Percentiles rank a stretch among this genome's conserved stretches.
Conservation (phyloP, 495 filamentous ascomycete species). For the Penicillium dipodomyicola region DNA sequence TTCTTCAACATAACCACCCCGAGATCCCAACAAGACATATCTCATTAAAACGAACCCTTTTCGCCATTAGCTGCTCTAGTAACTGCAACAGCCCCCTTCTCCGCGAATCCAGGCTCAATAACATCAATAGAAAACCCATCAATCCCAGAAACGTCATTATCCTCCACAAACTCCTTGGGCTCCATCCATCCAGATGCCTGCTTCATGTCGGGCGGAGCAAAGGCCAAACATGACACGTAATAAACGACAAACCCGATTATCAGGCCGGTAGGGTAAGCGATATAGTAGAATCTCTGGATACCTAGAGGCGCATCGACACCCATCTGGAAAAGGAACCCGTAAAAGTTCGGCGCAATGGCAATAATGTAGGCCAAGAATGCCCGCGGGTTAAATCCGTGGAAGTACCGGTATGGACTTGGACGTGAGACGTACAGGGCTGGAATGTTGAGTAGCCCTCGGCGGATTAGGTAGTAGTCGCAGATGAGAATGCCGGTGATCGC, state of each 20-base stretch:
- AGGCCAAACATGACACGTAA: constrained; percentile 17
- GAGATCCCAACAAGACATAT: not conserved
- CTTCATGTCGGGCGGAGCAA: constrained; percentile 20
- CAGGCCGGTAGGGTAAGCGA: constrained; percentile 35
- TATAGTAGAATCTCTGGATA: constrained; percentile 34
- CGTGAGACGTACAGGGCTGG: constrained; percentile 28
- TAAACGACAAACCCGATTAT: constrained; percentile 30
- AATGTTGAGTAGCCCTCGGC: constrained; percentile 28
- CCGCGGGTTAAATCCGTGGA: constrained; percentile 26
- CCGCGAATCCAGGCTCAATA: not conserved
- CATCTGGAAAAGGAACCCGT: constrained; percentile 39
- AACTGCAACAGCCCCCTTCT: constrained; percentile 1
- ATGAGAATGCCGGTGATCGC: constrained; percentile 32
- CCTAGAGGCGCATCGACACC: constrained; percentile 32
- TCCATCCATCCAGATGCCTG: constrained; percentile 32
- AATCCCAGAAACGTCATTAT: constrained; percentile 14
- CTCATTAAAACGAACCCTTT: not conserved
- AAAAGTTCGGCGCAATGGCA: constrained; percentile 33
- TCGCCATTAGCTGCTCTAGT: not conserved
- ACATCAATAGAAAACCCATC: not conserved
- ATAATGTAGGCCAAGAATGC: constrained; percentile 30
- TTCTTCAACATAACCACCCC: not conserved
- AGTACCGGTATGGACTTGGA: constrained; percentile 22
- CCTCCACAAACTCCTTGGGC: constrained; percentile 35
- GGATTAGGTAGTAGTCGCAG: constrained; percentile 36